phyloP scores from a whole-genome alignment of 768 basidiomycete species.

The Podaxis carcinomalis region DNA sequence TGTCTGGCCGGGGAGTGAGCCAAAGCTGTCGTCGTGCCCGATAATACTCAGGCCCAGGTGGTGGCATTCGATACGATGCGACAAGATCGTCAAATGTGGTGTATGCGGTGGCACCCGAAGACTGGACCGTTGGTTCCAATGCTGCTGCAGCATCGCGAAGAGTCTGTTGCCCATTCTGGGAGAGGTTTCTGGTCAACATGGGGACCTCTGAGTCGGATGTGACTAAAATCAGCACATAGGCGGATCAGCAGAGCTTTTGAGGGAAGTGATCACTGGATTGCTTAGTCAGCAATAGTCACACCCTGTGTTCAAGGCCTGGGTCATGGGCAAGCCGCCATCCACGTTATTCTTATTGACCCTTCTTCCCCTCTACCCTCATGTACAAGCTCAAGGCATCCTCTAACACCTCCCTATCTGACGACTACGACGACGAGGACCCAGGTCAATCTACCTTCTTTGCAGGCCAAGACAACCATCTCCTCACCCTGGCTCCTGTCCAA shows the following conservation, averaged over 20 bases:
- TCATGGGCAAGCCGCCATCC: constrained; percentile 10
- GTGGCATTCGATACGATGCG: constrained; percentile 35
- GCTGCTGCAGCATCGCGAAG: not conserved
- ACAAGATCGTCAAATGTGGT: constrained; percentile 6
- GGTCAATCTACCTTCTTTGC: constrained; percentile 51
- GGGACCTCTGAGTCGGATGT: too few relatives aligned
- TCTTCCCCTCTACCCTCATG: constrained; percentile 22
- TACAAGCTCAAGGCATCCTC: constrained; percentile 65
- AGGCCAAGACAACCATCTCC: constrained; percentile 34
- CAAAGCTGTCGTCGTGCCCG: constrained; percentile 59
- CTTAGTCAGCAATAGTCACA: constrained; percentile 13
- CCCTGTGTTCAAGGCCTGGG: not conserved
- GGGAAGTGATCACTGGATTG: not conserved
- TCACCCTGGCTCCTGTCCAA: constrained; percentile 45
- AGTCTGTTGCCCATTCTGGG: not conserved
- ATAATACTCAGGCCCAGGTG: constrained; percentile 63
- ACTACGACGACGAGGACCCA: constrained; percentile 57
- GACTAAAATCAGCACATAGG: not conserved
- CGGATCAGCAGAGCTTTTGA: not conserved
- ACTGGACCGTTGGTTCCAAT: not conserved
- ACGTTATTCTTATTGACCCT: constrained; percentile 3
- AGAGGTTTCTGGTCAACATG: not conserved
- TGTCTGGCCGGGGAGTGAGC: constrained; percentile 33
- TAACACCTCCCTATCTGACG: constrained; percentile 74
- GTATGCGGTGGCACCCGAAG: not conserved